A percentile compares a stretch with the other conserved stretches of the same genome.
phyloP scores from a whole-genome alignment of 345 rosid genomes.

The Punica granatum region DNA sequence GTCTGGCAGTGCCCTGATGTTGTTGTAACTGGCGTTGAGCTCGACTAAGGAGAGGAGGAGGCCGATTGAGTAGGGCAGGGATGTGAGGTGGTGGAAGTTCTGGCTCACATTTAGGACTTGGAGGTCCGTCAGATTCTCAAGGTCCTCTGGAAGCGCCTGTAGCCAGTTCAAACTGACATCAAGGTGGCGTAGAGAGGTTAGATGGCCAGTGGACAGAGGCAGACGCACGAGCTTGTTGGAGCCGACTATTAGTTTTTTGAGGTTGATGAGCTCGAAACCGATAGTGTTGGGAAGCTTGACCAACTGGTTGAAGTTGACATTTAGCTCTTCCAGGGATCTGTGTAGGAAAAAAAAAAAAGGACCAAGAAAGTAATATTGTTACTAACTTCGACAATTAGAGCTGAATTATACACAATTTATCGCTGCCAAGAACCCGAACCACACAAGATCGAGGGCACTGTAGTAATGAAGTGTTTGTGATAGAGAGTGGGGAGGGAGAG shows the following conservation, averaged over 20 bases:
- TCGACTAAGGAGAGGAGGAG: conserved; percentile 66
- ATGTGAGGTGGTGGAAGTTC: conserved; percentile 63
- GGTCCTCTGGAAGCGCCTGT: conserved; percentile 57
- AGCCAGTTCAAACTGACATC: conserved; percentile 85
- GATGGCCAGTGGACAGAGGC: conserved; percentile 59
- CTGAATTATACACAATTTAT: too few relatives aligned
- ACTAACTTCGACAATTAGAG: too few relatives aligned
- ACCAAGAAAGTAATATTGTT: too few relatives aligned
- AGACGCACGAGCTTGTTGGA: conserved; percentile 66
- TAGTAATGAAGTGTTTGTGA: neutral
- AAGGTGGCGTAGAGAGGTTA: conserved; percentile 44
- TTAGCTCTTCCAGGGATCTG: conserved; percentile 76
- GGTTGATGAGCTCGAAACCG: conserved; percentile 59
- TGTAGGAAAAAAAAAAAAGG: neutral
- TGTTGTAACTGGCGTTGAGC: conserved; percentile 75
- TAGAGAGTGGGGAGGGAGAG: too few relatives aligned
- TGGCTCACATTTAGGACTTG: conserved; percentile 74
- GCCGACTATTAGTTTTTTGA: conserved; percentile 62
- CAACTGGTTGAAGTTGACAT: conserved; percentile 87
- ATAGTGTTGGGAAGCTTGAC: conserved; percentile 54
- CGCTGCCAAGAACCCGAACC: too few relatives aligned
- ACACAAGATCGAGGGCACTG: neutral
- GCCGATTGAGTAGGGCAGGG: conserved; percentile 58
- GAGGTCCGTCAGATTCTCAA: conserved; percentile 66
- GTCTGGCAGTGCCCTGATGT: conserved; percentile 50